Conservation (phyloP, 2,329 filamentous ascomycete genomes). For the Ophiostoma populinum region DNA sequence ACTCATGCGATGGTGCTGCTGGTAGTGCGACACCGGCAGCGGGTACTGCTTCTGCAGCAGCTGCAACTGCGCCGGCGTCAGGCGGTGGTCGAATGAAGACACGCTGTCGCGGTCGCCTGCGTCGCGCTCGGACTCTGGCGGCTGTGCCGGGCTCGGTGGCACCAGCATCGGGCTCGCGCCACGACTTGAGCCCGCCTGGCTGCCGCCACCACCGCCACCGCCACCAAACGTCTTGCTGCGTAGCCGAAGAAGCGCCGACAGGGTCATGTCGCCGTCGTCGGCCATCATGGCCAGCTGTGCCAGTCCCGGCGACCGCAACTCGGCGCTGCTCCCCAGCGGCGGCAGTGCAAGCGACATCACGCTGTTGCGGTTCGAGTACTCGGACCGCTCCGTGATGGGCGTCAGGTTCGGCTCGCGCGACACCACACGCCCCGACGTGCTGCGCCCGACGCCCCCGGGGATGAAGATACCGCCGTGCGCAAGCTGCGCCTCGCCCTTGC, state of each 20-base stretch:
- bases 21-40: not conserved
- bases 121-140: not conserved
- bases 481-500: slow-evolving; percentile 35
- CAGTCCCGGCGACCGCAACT: slow-evolving; percentile 52
- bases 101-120: slow-evolving; percentile 23
- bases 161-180: slow-evolving; percentile 28
- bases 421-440: slow-evolving; percentile 53
- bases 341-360: slow-evolving; percentile 56
- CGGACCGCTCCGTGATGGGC: slow-evolving; percentile 87
- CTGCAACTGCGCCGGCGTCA: slow-evolving; percentile 8
- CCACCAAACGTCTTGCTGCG: slow-evolving; percentile 58
- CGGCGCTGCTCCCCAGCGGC: slow-evolving; percentile 20
- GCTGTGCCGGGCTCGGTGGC: slow-evolving; percentile 13
- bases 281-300: slow-evolving; percentile 57
- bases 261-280: slow-evolving; percentile 49
- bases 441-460: slow-evolving; percentile 45
- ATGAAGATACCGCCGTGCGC: slow-evolving; percentile 83
- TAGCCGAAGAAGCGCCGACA: slow-evolving; percentile 55
- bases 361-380: slow-evolving; percentile 90
- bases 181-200: slow-evolving; percentile 48
- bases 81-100: slow-evolving; percentile 19
- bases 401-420: slow-evolving; percentile 83
- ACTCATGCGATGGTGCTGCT: slow-evolving; percentile 23
- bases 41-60: slow-evolving; percentile 6
- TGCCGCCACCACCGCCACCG: slow-evolving; percentile 42